Evolutionary conservation across 2,329 filamentous ascomycete species (phyloP), one percentile per base, ranked within the genome.

Genomic region (Xylariales sp.): DNA sequence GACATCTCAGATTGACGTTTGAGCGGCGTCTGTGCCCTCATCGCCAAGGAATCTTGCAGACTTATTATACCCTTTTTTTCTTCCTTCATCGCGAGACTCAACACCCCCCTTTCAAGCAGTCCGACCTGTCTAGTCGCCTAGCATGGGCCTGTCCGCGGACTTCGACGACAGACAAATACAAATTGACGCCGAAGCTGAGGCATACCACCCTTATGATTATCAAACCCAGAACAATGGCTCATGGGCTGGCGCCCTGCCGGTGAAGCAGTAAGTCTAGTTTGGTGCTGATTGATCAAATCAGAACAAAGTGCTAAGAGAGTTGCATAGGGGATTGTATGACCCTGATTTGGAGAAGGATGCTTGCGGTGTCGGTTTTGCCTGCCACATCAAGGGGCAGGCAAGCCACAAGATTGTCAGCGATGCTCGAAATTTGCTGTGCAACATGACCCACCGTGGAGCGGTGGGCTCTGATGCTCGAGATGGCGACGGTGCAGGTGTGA

Each of bases 371-470:
- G 93, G 93, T 63, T 98, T 98, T 68, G 88, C 91, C 67, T 95
- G 91, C 72, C 87, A 97, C 66, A 97, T 97, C 67, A 97, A 97
- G 75, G 93, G 93, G 72, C 85, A 87, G 66, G 67, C 90, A 47
- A 97, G 90, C 73, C 93, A 97, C 77, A 98, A 97, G 63, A 97
- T 97, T 59, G 85, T 97, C 48, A 95, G 86, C 68, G 91, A 97
- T 95, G 91, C 90, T 51, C 85, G 88, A 50, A 95, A 90, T 67
- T 76, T 98, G 45, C 82, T 98, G 47, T 98, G 93, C 77, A 97
- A 98, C 78, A 98, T 98, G 93, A 97, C 93, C 75, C 93, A 98
- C 74, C 85, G 93, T 63, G 93, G 93, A 74, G 93, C 93, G 48
- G 91, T 97, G 54, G 93, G 93, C 53, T 97, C 93, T 44, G 93